Conservation (phyloP, 208 protist species). For the Acanthamoeba rhysodes region DNA sequence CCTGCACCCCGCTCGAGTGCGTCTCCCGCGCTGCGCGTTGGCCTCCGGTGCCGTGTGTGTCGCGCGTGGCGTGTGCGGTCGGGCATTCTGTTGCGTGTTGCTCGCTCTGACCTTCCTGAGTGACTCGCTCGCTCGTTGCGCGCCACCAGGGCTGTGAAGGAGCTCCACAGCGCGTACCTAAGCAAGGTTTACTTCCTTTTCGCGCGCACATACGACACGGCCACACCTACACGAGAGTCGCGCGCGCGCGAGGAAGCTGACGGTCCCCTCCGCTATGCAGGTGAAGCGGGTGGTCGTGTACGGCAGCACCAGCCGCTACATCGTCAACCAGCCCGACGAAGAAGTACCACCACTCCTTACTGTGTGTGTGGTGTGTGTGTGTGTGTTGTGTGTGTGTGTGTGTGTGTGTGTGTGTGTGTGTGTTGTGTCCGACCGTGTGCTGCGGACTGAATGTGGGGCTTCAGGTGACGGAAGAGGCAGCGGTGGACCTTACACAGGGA, state of each 20-base stretch:
- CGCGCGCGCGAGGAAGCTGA: too few species aligned
- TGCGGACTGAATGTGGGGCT: too few species aligned
- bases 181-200: neutral
- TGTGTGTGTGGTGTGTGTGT: neutral
- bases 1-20: constrained; percentile 30
- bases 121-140: neutral
- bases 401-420: too few species aligned
- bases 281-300: constrained; percentile 27
- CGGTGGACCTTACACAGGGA: constrained; percentile 31
- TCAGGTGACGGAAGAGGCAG: constrained; percentile 7
- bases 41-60: neutral
- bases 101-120: neutral
- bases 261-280: neutral
- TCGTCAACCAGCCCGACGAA: constrained; percentile 54
- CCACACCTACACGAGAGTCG: too few species aligned
- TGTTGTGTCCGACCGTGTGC: too few species aligned
- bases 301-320: constrained; percentile 58
- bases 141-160: neutral
- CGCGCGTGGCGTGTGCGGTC: neutral
- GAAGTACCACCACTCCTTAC: neutral
- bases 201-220: neutral
- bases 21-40: neutral
- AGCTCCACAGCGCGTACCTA: constrained; percentile 27
- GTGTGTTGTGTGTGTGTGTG: too few species aligned
- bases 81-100: too few species aligned